Conservation (phyloP, 139 green algal species). For the Trebouxia sp. region DNA sequence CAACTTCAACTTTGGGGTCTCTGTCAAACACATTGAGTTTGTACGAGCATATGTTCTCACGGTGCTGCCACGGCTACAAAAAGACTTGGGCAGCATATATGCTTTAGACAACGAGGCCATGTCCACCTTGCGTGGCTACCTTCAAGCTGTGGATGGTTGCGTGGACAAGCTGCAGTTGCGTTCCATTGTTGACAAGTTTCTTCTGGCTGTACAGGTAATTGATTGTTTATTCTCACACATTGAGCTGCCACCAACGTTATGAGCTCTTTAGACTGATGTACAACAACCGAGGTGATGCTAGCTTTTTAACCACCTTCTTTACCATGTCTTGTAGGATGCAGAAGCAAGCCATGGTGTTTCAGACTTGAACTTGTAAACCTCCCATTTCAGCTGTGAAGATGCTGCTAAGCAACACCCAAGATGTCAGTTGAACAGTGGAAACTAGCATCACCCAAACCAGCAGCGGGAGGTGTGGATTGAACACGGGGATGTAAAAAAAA, state of each 20-base stretch:
- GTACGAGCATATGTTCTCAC: conserved; percentile 5
- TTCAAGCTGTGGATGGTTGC: conserved; percentile 14
- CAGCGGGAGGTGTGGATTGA: too few species aligned
- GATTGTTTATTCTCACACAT: conserved; percentile 17
- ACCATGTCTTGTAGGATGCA: conserved; percentile 14
- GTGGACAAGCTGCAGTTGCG: conserved; percentile 10
- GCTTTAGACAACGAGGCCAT: conserved; percentile 2
- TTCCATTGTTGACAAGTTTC: conserved; percentile 11
- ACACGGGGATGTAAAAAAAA: too few species aligned
- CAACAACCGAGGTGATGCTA: conserved; percentile 12
- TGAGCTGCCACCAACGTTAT: conserved; percentile 24
- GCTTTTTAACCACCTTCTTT: conserved; percentile 19
- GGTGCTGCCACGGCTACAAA: conserved; percentile 13
- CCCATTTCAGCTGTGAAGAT: conserved; percentile 19
- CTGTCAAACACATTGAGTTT: conserved; percentile 17
- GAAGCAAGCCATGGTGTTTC: conserved; percentile 23
- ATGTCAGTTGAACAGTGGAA: conserved; percentile 5
- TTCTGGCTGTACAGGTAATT: conserved; percentile 25
- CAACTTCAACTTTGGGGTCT: conserved; percentile 8
- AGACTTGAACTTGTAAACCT: conserved; percentile 14
- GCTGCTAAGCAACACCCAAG: conserved; percentile 16
- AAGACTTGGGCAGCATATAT: conserved; percentile 6
- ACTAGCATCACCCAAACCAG: too few species aligned
- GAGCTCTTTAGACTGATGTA: conserved; percentile 3
- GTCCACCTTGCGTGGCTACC: background rate